Conservation (phyloP, 176 grass and related monocot genomes). For the Ananas comosus region DNA sequence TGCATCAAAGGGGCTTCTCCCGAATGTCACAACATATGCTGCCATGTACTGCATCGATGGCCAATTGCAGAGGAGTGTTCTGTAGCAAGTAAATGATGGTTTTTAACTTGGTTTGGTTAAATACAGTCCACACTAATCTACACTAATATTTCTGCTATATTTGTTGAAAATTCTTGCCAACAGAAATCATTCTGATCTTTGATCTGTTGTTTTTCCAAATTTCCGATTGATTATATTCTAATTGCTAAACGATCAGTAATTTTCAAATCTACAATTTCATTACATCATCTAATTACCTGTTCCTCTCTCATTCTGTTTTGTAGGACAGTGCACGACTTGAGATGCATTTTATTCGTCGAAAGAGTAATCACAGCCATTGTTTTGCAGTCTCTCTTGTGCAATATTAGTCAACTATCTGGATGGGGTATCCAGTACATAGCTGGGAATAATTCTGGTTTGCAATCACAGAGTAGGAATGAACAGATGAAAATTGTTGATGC, state of each 20-base stretch:
- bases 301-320: conserved; percentile 4
- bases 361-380: conserved; percentile 65
- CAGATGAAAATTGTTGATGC: conserved; percentile 56
- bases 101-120: too few relatives aligned
- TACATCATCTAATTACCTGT: background rate
- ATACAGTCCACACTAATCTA: too few relatives aligned
- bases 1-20: too few relatives aligned
- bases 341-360: conserved; percentile 85
- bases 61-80: too few relatives aligned
- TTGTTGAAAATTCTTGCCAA: too few relatives aligned
- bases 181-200: conserved; percentile 2
- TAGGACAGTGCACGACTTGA: conserved; percentile 50
- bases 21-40: too few relatives aligned
- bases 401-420: conserved; percentile 34
- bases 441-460: conserved; percentile 24
- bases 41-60: too few relatives aligned
- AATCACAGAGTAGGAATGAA: conserved; percentile 35
- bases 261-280: too few relatives aligned
- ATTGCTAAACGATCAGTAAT: too few relatives aligned
- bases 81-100: too few relatives aligned
- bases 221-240: too few relatives aligned
- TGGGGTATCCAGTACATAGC: conserved; percentile 54
- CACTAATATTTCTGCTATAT: too few relatives aligned
- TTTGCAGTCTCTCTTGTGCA: conserved; percentile 39
- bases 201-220: background rate